Evolutionary conservation across 2,329 filamentous ascomycete species (phyloP), one percentile per base, ranked within the genome.

Genomic region (Orbilia javanica): DNA sequence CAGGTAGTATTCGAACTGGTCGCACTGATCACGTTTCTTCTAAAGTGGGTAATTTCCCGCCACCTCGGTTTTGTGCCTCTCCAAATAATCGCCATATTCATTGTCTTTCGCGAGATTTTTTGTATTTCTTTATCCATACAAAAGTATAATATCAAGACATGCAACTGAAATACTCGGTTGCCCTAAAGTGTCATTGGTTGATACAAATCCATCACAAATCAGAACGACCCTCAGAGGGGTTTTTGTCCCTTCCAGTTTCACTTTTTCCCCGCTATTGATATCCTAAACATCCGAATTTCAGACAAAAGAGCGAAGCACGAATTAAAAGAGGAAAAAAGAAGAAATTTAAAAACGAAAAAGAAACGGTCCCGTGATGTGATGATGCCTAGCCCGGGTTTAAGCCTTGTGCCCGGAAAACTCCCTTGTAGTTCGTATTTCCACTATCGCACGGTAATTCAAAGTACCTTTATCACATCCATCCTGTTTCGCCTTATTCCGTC

Each of bases 11-110:
- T 25, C 50, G 18, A 39, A 25, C 11, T 20, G 10, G 55, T 60
- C 18, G 52, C 73, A 66, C 73, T 71, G 73, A 71, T 77, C 73
- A 77, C 66, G 73, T 77, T 77, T 77, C 73, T 71, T 44, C 60
- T 77, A 71, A 63, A 78, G 62, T 67, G 63, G 52, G 29, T 42
- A 74, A 74, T 74, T 74, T 68, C 70, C 55, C 63, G n/a, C 52
- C 66, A 36, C 20, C n/a, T 74, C 34, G 60, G 36, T 34, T 42
- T 25, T 60, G 10, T 25, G 2, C 18, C 34, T 42, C 20, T 60
- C 20, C 13, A 10, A 25, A 42, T 36, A 57, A 36, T 57, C 29
- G 29, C 29, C 52, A 57, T 57, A 57, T 57, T 18, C 29, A 57
- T 57, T 57, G 29, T 4, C n/a, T 18, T 57, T 57, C 52, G 31